Conservation (phyloP, 176 grass and related monocot species). For the Rhynchospora breviuscula region DNA sequence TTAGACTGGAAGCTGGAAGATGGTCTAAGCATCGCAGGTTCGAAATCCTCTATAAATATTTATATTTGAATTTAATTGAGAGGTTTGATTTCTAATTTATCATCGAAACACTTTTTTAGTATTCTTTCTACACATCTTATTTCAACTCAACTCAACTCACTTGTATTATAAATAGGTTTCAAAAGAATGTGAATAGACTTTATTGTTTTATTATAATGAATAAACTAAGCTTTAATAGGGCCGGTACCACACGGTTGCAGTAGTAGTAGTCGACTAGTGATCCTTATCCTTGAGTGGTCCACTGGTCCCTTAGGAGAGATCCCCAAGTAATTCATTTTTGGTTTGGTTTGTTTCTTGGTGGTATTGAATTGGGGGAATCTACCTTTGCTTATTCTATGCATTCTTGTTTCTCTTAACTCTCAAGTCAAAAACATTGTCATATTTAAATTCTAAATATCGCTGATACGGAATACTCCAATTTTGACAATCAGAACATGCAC, state of each 20-base stretch:
- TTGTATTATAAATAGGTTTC: too few relatives aligned
- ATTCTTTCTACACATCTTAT: neutral
- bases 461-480: neutral
- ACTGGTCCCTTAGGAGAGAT: neutral
- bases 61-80: too few relatives aligned
- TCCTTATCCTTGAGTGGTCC: neutral
- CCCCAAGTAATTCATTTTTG: neutral
- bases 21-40: neutral
- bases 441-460: neutral
- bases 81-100: too few relatives aligned
- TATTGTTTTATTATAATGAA: neutral
- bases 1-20: neutral
- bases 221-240: neutral
- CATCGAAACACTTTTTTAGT: too few relatives aligned
- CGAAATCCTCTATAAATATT: too few relatives aligned
- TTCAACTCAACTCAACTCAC: neutral
- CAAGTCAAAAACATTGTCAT: neutral
- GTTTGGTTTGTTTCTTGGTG: neutral
- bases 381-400: neutral
- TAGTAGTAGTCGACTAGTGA: neutral
- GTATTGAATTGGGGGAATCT: neutral
- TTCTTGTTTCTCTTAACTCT: neutral
- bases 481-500: too few relatives aligned
- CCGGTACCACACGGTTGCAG: neutral
- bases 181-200: neutral